phyloP scores from a whole-genome alignment of 306 rosid species.

The Senna siamea region DNA sequence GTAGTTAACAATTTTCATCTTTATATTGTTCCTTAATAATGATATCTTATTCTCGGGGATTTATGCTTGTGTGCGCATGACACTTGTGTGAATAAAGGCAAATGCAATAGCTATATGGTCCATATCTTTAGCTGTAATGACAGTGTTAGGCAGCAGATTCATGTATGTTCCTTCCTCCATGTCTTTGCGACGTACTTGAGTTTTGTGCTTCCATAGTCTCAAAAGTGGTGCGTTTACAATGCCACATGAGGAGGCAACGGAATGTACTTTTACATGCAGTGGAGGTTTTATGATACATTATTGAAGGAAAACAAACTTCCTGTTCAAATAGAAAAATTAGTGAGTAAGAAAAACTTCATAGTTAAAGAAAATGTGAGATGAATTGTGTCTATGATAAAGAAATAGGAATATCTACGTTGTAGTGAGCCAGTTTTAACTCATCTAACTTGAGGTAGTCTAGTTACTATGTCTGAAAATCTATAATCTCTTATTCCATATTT shows the following conservation, averaged over 20 bases:
- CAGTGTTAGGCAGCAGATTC: not conserved
- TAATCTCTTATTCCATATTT: not conserved
- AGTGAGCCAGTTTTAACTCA: not conserved
- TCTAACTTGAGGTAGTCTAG: not conserved
- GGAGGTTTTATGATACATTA: not conserved
- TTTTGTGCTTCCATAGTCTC: not conserved
- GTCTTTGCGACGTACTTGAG: not conserved
- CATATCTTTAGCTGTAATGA: not conserved
- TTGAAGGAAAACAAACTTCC: not conserved
- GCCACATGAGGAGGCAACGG: not conserved
- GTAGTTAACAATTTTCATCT: not conserved
- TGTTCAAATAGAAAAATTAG: not conserved
- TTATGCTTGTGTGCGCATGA: no score
- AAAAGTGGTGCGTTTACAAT: not conserved
- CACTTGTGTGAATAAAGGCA: not conserved
- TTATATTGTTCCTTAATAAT: not conserved
- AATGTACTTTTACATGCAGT: not conserved
- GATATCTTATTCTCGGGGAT: slow-evolving; percentile 2
- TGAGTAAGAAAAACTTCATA: not conserved
- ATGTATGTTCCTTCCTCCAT: not conserved
- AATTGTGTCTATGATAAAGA: no score
- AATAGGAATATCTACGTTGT: no score
- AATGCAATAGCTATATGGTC: not conserved
- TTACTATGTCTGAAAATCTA: not conserved
- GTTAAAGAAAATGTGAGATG: not conserved